Percentiles rank a stretch among this genome's conserved stretches.
phyloP scores from a whole-genome alignment of 305 asterid species.

The Fraxinus paxiana region DNA sequence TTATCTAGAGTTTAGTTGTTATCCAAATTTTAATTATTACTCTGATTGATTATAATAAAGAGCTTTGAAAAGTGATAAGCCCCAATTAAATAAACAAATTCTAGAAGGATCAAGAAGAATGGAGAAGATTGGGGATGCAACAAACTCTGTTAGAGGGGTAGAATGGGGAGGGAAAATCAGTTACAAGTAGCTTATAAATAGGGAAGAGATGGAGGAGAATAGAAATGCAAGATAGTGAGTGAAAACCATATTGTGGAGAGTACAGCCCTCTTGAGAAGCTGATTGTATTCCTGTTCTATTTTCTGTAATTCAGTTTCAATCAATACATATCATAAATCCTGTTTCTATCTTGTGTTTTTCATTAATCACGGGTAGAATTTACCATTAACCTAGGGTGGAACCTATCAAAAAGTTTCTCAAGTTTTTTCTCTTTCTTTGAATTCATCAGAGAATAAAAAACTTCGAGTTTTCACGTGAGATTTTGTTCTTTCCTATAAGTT shows the following conservation, averaged over 20 bases:
- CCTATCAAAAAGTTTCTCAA: background rate
- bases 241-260: background rate
- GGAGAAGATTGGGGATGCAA: too few species aligned
- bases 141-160: background rate
- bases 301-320: background rate
- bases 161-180: background rate
- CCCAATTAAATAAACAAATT: background rate
- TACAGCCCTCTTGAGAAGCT: background rate
- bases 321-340: background rate
- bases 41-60: background rate
- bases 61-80: background rate
- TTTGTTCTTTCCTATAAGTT: background rate
- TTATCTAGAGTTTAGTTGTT: background rate
- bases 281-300: background rate
- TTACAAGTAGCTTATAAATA: background rate
- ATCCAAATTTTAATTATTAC: background rate
- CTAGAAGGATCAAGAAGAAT: background rate
- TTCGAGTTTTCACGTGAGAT: background rate
- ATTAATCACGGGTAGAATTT: background rate
- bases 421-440: background rate
- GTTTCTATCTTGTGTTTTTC: background rate
- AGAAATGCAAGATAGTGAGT: background rate
- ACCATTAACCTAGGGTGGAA: background rate
- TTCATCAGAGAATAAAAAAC: background rate
- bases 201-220: background rate